Evolutionary conservation across 1,139 yeast genomes (phyloP), one percentile per base, ranked within the genome.

Genomic region (Yamadazyma jaroonii): DNA sequence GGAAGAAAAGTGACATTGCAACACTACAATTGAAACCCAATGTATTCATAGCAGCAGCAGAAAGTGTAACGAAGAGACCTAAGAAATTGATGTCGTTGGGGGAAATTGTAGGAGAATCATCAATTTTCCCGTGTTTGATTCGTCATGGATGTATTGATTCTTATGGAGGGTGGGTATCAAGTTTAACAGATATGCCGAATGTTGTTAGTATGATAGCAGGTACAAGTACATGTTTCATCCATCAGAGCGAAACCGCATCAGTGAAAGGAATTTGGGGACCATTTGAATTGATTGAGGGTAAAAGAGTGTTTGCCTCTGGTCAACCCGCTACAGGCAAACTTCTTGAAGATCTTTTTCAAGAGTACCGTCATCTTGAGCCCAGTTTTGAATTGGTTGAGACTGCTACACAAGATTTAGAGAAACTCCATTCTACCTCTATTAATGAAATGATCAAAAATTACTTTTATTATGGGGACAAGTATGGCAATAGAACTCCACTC

Each of bases 221-320:
- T 0, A 79, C 84, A 0, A 77, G 82, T 5, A 77, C 83, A 0
- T 79, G 84, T 44, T 77, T 66, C 42, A 47, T 79, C 3, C 48
- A 67, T 8, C 63, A 67, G 1, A 53, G 59, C 3, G 36, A 38
- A 1, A 23, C 31, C 1, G 32, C 31, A 1, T 53, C 59, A 21
- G 50, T 65, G 2, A 53, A 60, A 0, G 82, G 82, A 0, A 56
- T 77, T 3, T 79, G 84, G 84, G 84, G 84, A 0, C 84, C 84
- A 0, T 78, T 69, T 47, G 43, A 62, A 53, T 38, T 54, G 52
- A 15, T 50, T 49, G 23, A 54, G 40, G 35, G 54, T 2, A 30
- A 50, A 9, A 47, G 46, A 9, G 61, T 75, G 1, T 78, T 69
- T 39, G 76, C 76, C 40, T 76, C 74, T 38, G 84, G 84, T 0